A percentile compares a stretch with the other conserved stretches of the same genome.
phyloP scores from a whole-genome alignment of 768 basidiomycete species.

The Lactarius hengduanensis region DNA sequence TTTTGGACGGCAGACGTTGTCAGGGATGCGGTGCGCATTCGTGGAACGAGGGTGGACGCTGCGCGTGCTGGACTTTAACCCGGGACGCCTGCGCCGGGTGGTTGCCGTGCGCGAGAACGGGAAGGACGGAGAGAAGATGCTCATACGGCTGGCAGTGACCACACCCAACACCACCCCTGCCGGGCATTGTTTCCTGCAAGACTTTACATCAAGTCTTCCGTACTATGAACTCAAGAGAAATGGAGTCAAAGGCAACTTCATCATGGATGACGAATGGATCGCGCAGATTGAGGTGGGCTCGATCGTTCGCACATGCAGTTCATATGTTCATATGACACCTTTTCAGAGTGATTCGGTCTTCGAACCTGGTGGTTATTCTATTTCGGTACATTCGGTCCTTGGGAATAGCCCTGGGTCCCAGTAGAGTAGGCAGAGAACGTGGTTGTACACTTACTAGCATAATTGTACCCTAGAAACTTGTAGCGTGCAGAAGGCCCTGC shows the following conservation, averaged over 20 bases:
- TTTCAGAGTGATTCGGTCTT: neutral
- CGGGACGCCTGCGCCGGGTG: constrained; percentile 5
- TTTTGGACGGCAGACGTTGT: neutral
- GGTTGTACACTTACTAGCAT: neutral
- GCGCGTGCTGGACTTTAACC: constrained; percentile 21
- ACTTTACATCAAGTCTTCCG: constrained; percentile 14
- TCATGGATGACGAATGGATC: constrained; percentile 22
- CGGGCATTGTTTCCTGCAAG: constrained; percentile 9
- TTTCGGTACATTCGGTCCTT: constrained; percentile 7
- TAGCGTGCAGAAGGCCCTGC: neutral
- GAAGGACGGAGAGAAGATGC: neutral
- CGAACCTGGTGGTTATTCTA: neutral
- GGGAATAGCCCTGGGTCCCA: neutral
- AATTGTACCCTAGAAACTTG: neutral
- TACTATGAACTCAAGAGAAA: constrained; percentile 14
- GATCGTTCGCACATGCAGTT: neutral
- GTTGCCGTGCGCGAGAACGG: constrained; percentile 5
- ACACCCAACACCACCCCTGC: neutral
- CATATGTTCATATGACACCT: neutral
- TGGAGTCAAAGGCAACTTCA: neutral
- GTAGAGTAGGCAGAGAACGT: neutral
- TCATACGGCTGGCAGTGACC: neutral
- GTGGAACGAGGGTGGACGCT: constrained; percentile 1
- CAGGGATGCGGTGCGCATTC: constrained; percentile 15
- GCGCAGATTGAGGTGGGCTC: constrained; percentile 15